phyloP scores from a whole-genome alignment of 2,329 filamentous ascomycete genomes.

The Cladophialophora carrionii region DNA sequence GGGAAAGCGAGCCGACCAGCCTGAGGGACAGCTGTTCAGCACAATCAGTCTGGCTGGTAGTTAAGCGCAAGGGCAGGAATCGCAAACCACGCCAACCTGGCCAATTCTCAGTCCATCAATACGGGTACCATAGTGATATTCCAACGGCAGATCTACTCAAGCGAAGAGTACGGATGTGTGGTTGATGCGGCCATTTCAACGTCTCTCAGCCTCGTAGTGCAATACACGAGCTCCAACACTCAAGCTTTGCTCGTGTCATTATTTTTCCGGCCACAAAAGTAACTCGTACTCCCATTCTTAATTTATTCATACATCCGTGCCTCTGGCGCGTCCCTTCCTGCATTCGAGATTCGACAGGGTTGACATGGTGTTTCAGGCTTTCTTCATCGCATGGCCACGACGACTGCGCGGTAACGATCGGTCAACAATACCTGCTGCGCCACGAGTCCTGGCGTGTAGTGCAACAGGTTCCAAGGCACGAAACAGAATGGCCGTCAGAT shows the following conservation, averaged over 20 bases:
- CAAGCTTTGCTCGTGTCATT: not conserved
- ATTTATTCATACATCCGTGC: not conserved
- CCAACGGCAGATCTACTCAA: not conserved
- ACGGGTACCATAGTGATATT: not conserved
- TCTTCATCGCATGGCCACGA: not conserved
- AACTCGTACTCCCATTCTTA: not conserved
- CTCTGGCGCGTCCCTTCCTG: not conserved
- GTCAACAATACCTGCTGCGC: not conserved
- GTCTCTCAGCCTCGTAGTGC: not conserved
- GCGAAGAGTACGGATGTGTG: not conserved
- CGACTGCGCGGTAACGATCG: not conserved
- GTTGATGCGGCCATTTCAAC: too few relatives aligned
- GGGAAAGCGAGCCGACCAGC: too few relatives aligned
- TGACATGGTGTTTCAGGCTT: slow-evolving; percentile 1
- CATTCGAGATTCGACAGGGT: not conserved
- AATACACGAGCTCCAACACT: not conserved
- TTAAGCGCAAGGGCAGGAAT: too few relatives aligned
- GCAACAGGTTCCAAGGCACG: not conserved
- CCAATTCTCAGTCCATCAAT: not conserved
- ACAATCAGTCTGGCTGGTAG: too few relatives aligned
- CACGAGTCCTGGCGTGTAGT: not conserved
- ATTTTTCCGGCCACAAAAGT: not conserved
- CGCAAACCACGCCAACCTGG: too few relatives aligned
- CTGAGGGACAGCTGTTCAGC: too few relatives aligned
- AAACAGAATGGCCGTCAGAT: not conserved